Evolutionary conservation across 1,284 basidiomycete species (phyloP), one percentile per base, ranked within the genome.

Genomic region (Apiotrichum montevideense): DNA sequence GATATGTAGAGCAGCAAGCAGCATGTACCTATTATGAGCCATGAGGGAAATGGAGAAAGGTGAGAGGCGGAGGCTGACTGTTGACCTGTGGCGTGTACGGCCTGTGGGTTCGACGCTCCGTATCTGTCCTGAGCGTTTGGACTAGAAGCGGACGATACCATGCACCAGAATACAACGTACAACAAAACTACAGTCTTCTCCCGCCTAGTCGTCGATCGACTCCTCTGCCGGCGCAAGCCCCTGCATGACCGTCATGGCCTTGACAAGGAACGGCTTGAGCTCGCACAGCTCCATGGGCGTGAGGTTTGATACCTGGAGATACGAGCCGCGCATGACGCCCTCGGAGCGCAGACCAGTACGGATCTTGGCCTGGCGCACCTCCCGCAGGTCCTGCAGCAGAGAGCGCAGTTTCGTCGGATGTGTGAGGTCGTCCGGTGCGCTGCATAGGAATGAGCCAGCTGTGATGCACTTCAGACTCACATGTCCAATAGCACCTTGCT

Each of bases 281-380:
- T 95, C 92, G 75, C 89, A 90, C 75, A 96, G 86, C 73, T 96
- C 92, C 84, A 94, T 86, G 0, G 90, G 85, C 56, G 86, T 90
- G 32, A 95, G 79, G 66, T 92, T 90, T 3, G 88, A 85, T 61
- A 94, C 80, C 76, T 86, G 86, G 21, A 96, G 81, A 63, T 82
- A 80, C 2, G 73, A 72, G 2, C 77, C 72, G 53, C 68, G 63
- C 68, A 77, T 71, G 21, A 75, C 75, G 14, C 72, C 73, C 70
- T 88, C 87, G 65, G 86, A 70, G 85, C 84, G 75, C 85, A 98
- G 79, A 80, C 93, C 92, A 46, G 87, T 83, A 58, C 93, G 79
- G 76, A 89, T 87, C 74, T 98, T 98, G 34, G 90, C 87, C 74
- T 98, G 95, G 46, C 95, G 82, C 14, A 89, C 89, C 78, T 98